phyloP scores from a whole-genome alignment of 2,329 filamentous ascomycete genomes.

The Cordyceps militaris region DNA sequence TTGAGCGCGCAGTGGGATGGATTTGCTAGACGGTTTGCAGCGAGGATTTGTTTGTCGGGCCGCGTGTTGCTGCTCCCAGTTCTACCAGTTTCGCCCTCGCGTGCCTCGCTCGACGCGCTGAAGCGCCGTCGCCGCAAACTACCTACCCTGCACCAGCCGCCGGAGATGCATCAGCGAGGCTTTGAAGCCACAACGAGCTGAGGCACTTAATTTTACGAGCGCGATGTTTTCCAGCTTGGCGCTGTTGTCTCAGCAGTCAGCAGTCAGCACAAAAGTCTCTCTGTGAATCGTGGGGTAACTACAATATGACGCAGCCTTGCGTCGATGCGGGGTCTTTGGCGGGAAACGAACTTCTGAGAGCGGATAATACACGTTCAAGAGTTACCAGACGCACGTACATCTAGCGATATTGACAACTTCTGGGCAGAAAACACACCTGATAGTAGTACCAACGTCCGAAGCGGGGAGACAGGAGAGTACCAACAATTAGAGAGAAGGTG shows the following conservation, averaged over 20 bases:
- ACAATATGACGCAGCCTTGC: slow-evolving; percentile 6
- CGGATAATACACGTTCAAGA: too few species aligned
- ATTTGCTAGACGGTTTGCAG: not conserved
- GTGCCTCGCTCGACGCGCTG: too few species aligned
- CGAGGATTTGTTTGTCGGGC: not conserved
- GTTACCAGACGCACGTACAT: too few species aligned
- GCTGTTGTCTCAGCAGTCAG: not conserved
- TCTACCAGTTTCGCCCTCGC: too few species aligned
- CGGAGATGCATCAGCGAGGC: not conserved
- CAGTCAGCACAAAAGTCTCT: not conserved
- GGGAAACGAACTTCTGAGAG: too few species aligned
- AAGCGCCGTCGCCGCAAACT: too few species aligned
- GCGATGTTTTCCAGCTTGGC: not conserved
- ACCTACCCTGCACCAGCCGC: not conserved
- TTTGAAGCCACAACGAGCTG: not conserved
- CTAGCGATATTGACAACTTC: too few species aligned
- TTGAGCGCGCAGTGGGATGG: not conserved
- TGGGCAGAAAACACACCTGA: too few species aligned
- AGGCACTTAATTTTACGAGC: not conserved
- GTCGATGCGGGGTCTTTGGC: not conserved
- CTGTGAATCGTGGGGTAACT: slow-evolving; percentile 1
- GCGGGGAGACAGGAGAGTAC: too few species aligned
- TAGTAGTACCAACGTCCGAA: too few species aligned
- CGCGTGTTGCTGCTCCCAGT: not conserved
- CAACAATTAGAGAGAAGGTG: too few species aligned